A percentile compares a stretch with the other conserved stretches of the same genome.
phyloP scores from a whole-genome alignment of 768 basidiomycete genomes.

The Favolaschia claudopus region DNA sequence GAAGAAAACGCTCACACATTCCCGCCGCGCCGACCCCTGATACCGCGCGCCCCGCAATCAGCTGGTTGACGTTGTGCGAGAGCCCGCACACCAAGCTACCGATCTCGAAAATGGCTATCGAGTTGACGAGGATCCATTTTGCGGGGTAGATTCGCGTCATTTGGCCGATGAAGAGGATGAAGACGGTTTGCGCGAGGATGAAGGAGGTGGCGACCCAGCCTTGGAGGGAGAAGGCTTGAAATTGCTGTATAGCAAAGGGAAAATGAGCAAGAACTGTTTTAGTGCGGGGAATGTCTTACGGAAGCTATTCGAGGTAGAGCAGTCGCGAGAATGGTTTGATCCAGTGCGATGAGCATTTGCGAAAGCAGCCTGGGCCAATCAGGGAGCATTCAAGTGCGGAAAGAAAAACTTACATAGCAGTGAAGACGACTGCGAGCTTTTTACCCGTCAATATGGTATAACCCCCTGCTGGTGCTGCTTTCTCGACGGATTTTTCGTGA shows the following conservation, averaged over 20 bases:
- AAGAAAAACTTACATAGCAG: no score
- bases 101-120: constrained; percentile 45
- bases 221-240: constrained; percentile 5
- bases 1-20: no score
- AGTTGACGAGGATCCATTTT: constrained; percentile 32
- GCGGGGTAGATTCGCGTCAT: constrained; percentile 37
- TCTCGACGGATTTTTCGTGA: no score
- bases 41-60: constrained; percentile 51
- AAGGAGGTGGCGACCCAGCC: constrained; percentile 27
- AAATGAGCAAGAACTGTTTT: no score
- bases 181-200: constrained; percentile 31
- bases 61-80: constrained; percentile 28
- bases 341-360: constrained; percentile 40
- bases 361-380: no score
- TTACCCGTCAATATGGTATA: no score
- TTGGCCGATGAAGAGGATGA: constrained; percentile 39
- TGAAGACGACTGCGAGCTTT: no score
- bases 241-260: no score
- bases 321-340: constrained; percentile 47
- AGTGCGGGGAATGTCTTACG: no score
- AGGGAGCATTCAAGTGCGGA: no score
- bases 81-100: constrained; percentile 51
- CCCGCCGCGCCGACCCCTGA: constrained; percentile 34
- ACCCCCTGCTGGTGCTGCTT: no score
- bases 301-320: constrained; percentile 36